A percentile compares a stretch with the other conserved stretches of the same genome.
phyloP scores from a whole-genome alignment of 192 early-diverging fungal species.

The Piromyces finnis region DNA sequence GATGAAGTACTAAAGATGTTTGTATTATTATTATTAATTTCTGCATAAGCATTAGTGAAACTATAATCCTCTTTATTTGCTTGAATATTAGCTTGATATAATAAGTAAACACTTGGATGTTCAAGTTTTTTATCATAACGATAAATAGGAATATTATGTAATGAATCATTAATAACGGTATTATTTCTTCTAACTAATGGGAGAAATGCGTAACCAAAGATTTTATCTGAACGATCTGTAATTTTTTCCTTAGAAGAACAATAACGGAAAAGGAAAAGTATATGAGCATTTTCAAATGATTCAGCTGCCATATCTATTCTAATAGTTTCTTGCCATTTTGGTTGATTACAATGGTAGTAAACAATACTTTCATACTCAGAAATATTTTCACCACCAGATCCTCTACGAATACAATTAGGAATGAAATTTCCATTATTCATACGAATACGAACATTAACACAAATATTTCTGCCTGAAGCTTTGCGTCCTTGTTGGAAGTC shows the following conservation, averaged over 20 bases:
- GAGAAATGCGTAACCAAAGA: slow-evolving; percentile 42
- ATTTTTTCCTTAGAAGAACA: slow-evolving; percentile 2
- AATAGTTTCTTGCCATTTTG: slow-evolving; percentile 45
- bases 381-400: slow-evolving; percentile 8
- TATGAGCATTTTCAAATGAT: slow-evolving; percentile 32
- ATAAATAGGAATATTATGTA: slow-evolving; percentile 37
- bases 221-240: slow-evolving; percentile 8
- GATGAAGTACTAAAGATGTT: background rate
- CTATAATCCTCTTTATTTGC: slow-evolving; percentile 3
- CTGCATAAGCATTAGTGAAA: slow-evolving; percentile 7
- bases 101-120: slow-evolving; percentile 24
- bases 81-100: slow-evolving; percentile 7
- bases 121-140: slow-evolving; percentile 27
- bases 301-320: slow-evolving; percentile 32
- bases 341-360: slow-evolving; percentile 34
- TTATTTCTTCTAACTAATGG: slow-evolving; percentile 23
- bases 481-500: slow-evolving; percentile 29
- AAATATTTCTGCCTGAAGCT: slow-evolving; percentile 25
- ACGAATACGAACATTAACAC: slow-evolving; percentile 36
- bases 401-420: slow-evolving; percentile 27
- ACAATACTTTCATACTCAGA: slow-evolving; percentile 33
- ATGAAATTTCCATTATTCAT: slow-evolving; percentile 30
- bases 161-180: slow-evolving; percentile 37
- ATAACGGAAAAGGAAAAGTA: slow-evolving; percentile 40
- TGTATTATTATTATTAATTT: slow-evolving; percentile 5